These are phyloP conservation scores for Trichoderma harzianum DNA, from an alignment of 2,329 filamentous ascomycete species.

Conservation along the genomic window DNA sequence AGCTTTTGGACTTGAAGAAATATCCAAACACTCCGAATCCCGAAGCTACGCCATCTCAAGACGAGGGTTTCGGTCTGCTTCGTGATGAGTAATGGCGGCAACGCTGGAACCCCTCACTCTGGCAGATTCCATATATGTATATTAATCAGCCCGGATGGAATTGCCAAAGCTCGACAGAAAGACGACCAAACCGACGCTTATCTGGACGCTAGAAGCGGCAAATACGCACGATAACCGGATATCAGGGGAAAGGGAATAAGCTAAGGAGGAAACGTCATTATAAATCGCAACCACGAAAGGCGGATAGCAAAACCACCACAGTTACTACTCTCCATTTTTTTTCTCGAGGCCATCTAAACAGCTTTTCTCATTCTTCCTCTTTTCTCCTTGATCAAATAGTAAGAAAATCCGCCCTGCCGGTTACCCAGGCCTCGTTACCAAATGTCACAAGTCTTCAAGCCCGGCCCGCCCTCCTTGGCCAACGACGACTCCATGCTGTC, in stretches of 20 bases:
- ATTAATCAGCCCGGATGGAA: slow-evolving; percentile 1
- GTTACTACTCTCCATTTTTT: not conserved
- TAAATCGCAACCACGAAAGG: not conserved
- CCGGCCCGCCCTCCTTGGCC: slow-evolving; percentile 14
- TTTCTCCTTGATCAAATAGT: not conserved
- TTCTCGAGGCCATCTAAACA: not conserved
- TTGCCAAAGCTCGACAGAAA: not conserved
- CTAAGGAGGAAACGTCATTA: not conserved
- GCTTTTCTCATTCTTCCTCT: not conserved
- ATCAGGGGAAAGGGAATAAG: not conserved
- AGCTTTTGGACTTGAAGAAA: not conserved
- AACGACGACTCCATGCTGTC: slow-evolving; percentile 65
- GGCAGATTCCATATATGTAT: not conserved
- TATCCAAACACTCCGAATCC: slow-evolving; percentile 1
- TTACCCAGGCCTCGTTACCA: not conserved
- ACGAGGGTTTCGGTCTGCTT: not conserved
- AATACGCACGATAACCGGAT: not conserved
- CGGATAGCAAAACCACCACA: not conserved
- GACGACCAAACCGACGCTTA: not conserved
- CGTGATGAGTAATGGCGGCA: slow-evolving; percentile 1
- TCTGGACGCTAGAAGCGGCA: not conserved
- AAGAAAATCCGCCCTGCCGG: not conserved
- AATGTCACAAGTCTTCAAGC: slow-evolving; percentile 16
- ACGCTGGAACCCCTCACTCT: slow-evolving; percentile 4
- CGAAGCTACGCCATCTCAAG: slow-evolving; percentile 1